Conservation (phyloP, 805 yeast species). For the Sugiyamaella chiloensis region DNA sequence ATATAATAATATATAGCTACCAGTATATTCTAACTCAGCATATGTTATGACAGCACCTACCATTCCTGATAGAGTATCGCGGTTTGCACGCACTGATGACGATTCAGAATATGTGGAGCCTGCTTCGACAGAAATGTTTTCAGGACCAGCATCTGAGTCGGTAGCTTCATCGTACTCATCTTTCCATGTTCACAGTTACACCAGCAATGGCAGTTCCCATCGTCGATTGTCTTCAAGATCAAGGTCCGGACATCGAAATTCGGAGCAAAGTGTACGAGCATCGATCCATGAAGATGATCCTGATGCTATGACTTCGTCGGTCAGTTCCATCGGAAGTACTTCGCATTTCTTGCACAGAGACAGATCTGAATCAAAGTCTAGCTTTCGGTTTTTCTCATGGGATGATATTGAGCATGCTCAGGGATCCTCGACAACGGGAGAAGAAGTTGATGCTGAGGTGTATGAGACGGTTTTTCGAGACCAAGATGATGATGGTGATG, state of each 20-base stretch:
- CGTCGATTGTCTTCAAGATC: slow-evolving; percentile 23
- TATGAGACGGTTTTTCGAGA: slow-evolving; percentile 23
- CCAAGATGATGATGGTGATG: slow-evolving; percentile 19
- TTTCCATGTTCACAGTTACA: slow-evolving; percentile 40
- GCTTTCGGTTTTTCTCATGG: slow-evolving; percentile 77
- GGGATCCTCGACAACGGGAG: slow-evolving; percentile 70
- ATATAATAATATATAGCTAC: not conserved
- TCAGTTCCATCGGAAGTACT: not conserved
- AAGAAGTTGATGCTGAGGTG: slow-evolving; percentile 35
- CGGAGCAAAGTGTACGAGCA: slow-evolving; percentile 11
- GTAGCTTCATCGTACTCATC: slow-evolving; percentile 69
- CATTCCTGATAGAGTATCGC: slow-evolving; percentile 1
- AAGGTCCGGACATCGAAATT: slow-evolving; percentile 16
- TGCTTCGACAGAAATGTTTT: slow-evolving; percentile 52
- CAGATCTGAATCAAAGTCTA: slow-evolving; percentile 27
- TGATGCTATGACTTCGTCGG: slow-evolving; percentile 3
- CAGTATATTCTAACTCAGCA: not conserved
- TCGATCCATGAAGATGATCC: slow-evolving; percentile 7
- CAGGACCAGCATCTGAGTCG: slow-evolving; percentile 69
- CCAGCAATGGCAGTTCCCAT: not conserved
- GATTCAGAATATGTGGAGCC: slow-evolving; percentile 34
- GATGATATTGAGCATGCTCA: slow-evolving; percentile 85
- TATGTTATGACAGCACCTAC: slow-evolving; percentile 4
- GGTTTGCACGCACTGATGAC: slow-evolving; percentile 1
- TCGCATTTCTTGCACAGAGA: slow-evolving; percentile 1